Percentiles rank a stretch among this genome's conserved stretches.
These are phyloP conservation scores for Trametes villosa DNA, from an alignment of 768 basidiomycete genomes.

Conservation along the genomic window DNA sequence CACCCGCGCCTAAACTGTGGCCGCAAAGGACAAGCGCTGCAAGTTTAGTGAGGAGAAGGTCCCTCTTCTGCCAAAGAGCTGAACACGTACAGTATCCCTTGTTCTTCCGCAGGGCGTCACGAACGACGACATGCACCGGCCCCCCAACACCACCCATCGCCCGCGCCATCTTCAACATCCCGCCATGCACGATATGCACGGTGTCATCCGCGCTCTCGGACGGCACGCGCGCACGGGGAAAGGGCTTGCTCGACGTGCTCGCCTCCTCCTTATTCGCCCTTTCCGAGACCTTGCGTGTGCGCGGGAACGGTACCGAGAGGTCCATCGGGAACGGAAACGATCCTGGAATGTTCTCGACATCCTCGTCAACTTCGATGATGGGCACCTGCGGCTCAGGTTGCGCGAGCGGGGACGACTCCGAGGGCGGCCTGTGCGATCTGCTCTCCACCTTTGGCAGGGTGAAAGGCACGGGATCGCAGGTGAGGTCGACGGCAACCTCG, in stretches of 20 bases:
- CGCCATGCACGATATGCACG: constrained; percentile 72
- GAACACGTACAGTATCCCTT: constrained; percentile 66
- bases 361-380: constrained; percentile 27
- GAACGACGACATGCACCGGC: constrained; percentile 77
- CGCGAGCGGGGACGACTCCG: background rate
- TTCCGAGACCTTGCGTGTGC: constrained; percentile 9
- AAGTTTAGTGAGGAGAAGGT: no score
- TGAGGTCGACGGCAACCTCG: constrained; percentile 84
- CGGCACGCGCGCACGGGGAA: constrained; percentile 4
- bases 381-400: constrained; percentile 4
- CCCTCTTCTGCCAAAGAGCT: no score
- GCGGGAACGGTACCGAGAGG: constrained; percentile 27
- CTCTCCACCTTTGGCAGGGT: background rate
- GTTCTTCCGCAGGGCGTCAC: constrained; percentile 69
- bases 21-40: constrained; percentile 77
- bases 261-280: no score
- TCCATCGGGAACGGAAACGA: constrained; percentile 34
- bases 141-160: constrained; percentile 79
- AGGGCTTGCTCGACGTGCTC: background rate
- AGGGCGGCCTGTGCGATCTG: background rate
- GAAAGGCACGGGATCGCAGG: constrained; percentile 76
- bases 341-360: constrained; percentile 33
- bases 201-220: constrained; percentile 18
- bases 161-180: constrained; percentile 79
- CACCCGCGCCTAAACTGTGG: constrained; percentile 84